These are phyloP conservation scores for Przewalskia tangutica DNA, from an alignment of 257 asterid genomes.

Conservation along the genomic window DNA sequence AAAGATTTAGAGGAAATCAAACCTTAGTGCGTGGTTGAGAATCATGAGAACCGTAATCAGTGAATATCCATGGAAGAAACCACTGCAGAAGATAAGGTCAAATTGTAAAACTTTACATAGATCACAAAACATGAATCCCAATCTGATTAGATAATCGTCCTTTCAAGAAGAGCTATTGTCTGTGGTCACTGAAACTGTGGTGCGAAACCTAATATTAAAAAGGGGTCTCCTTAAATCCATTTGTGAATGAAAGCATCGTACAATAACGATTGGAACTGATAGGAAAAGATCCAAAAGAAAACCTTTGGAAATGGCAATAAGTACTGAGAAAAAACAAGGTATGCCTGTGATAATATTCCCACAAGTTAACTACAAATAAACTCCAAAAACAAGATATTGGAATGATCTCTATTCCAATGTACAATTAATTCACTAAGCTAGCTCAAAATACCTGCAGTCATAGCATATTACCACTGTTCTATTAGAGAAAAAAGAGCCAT, in stretches of 20 bases:
- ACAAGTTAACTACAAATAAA: background rate
- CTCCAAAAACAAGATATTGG: background rate
- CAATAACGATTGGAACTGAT: background rate
- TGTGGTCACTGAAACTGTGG: background rate
- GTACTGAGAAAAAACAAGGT: background rate
- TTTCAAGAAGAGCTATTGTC: background rate
- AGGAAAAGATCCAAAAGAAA: background rate
- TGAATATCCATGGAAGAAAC: slow-evolving; percentile 93
- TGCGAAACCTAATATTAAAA: background rate
- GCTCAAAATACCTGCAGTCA: background rate
- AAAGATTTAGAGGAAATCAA: slow-evolving; percentile 1
- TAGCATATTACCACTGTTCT: background rate
- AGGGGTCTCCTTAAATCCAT: slow-evolving; percentile 5
- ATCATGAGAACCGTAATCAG: slow-evolving; percentile 85
- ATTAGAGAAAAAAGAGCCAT: background rate
- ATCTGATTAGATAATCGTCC: background rate
- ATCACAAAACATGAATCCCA: background rate
- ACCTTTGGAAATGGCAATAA: slow-evolving; percentile 11
- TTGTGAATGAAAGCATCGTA: background rate
- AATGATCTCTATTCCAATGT: background rate
- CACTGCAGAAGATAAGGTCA: slow-evolving; percentile 43
- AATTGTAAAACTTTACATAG: background rate
- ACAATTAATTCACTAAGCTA: background rate
- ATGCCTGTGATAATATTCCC: background rate
- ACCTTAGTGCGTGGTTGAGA: slow-evolving; percentile 93